Conservation (phyloP, 108 stramenopile species). For the Seminavis robusta region DNA sequence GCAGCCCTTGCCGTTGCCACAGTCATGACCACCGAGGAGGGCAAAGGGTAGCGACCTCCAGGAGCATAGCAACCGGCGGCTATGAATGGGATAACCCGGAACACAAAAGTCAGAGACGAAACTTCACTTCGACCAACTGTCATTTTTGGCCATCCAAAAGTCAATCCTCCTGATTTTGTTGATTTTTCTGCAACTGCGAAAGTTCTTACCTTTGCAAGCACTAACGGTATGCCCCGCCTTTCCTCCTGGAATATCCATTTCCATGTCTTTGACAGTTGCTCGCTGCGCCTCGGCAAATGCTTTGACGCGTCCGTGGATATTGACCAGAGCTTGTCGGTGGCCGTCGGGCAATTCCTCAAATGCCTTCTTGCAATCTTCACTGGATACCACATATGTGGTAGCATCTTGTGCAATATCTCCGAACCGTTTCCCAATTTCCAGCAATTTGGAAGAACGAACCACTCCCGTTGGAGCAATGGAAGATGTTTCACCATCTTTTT, state of each 20-base stretch:
- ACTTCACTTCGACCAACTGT: background rate
- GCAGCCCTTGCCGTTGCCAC: constrained; percentile 96
- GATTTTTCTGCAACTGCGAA: background rate
- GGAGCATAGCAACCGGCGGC: constrained; percentile 99
- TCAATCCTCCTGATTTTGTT: background rate
- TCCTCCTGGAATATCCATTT: constrained; percentile 93
- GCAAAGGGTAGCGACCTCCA: constrained; percentile 97
- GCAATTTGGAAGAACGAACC: too few relatives aligned
- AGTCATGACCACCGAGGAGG: constrained; percentile 97
- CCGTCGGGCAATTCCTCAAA: constrained; percentile 53
- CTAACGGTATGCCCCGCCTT: constrained; percentile 94
- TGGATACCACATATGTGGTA: constrained; percentile 40
- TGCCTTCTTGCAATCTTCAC: constrained; percentile 55
- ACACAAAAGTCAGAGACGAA: background rate
- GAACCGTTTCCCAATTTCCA: constrained; percentile 62
- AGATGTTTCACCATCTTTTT: constrained; percentile 30
- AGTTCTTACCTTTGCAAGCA: constrained; percentile 72
- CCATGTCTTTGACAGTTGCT: constrained; percentile 73
- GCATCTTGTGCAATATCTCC: constrained; percentile 58
- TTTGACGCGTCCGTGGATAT: constrained; percentile 80
- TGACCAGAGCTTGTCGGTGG: constrained; percentile 64
- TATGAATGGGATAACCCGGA: constrained; percentile 1
- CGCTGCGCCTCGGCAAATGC: constrained; percentile 92
- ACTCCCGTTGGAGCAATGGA: too few relatives aligned
- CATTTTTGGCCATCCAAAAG: background rate